A percentile compares a stretch with the other conserved stretches of the same genome.
These are phyloP conservation scores for Lagenaria siceraria DNA, from an alignment of 306 rosid genomes.

Conservation along the genomic window DNA sequence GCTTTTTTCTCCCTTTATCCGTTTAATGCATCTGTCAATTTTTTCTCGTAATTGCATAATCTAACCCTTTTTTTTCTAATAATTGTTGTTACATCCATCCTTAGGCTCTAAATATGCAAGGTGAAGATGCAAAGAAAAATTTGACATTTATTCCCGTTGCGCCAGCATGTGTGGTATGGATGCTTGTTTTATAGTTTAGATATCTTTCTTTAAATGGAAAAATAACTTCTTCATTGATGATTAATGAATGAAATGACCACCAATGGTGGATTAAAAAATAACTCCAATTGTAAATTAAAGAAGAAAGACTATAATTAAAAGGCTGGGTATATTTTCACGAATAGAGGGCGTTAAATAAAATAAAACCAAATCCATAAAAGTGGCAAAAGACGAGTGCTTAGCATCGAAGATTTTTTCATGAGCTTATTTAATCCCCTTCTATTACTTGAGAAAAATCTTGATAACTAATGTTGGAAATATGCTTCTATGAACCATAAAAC, in stretches of 20 bases:
- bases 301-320: no score
- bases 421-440: not conserved
- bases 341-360: no score
- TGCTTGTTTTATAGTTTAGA: not conserved
- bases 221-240: not conserved
- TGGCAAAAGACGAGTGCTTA: no score
- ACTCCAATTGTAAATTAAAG: no score
- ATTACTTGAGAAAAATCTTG: not conserved
- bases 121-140: conserved; percentile 57
- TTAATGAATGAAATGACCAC: no score
- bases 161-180: conserved; percentile 94
- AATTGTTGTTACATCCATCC: not conserved
- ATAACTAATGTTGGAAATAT: not conserved
- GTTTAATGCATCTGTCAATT: not conserved
- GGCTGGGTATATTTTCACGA: no score
- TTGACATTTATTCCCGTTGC: conserved; percentile 91
- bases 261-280: no score
- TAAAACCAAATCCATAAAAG: no score
- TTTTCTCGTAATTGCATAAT: not conserved
- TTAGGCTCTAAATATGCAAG: conserved; percentile 65
- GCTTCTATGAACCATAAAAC: not conserved
- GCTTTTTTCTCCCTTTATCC: not conserved
- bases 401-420: not conserved
- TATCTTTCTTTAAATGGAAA: not conserved
- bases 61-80: not conserved